Evolutionary conservation across 2,329 filamentous ascomycete genomes (phyloP), one percentile per base, ranked within the genome.

Genomic region (Pestalotiopsis fici): DNA sequence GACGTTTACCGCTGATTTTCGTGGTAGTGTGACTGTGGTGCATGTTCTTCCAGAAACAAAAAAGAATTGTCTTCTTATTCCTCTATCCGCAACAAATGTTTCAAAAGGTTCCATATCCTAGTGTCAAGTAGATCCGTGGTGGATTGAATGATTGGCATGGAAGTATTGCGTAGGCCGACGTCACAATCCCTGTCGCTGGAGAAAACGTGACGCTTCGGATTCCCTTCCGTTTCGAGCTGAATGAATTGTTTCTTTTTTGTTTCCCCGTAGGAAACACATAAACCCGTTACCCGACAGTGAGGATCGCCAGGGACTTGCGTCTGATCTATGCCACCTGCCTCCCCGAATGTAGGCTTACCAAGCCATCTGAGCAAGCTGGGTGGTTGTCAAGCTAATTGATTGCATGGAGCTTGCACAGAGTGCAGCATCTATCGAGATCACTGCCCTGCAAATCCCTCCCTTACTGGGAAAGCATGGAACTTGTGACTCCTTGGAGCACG

Each of bases 221-320:
- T 55, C 18, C 23, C 28, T 64, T 23, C 39, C 28, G 61, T 55
- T 64, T 55, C 61, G 50, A 55, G 25, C 39, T 31, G 61, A 56
- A 35, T 35, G 31, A 35, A 35, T 35, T 35, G 31, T 35, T 55
- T 54, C 25, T 63, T 63, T 25, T 37, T 15, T 7, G 23, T 57
- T 21, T 31, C 13, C 31, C 31, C 31, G 11, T 35, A 35, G 31
- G 31, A 35, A 31, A 59, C 28, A 31, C 31, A 35, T 11, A 35
- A 21, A 31, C 59, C 5, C 35, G 23, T 12, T 27, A 37, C 50
- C 50, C 63, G 50, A 59, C 63, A 57, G 54, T 28, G 28, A 65
- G 63, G 63, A 65, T 65, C 63, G 63, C 54, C 63, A 65, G 63
- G 63, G 54, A 31, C 54, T 39, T 59, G 28, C 61, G 61, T 31